Evolutionary conservation across 768 basidiomycete species (phyloP).

Genomic region (Hysterangium stoloniferum): DNA sequence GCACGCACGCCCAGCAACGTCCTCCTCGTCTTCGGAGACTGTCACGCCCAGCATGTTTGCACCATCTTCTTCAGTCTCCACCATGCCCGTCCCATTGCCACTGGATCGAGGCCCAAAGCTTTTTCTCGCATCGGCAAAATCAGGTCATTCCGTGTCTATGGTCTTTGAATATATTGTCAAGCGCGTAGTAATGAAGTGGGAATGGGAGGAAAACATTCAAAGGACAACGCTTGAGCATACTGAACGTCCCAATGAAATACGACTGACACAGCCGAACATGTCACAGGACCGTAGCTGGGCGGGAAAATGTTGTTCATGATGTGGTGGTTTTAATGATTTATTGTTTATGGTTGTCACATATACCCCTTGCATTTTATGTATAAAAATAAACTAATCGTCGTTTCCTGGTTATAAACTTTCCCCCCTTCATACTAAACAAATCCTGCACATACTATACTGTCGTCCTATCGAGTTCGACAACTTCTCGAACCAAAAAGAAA

Average conservation of each 20-base stretch:
- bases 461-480: too few relatives aligned
- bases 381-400: too few relatives aligned
- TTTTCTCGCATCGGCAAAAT: conserved; percentile 75
- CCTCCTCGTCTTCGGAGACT: conserved; percentile 39
- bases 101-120: conserved; percentile 52
- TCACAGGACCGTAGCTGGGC: background rate
- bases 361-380: too few relatives aligned
- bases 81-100: conserved; percentile 16
- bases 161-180: conserved; percentile 73
- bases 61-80: conserved; percentile 17
- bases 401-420: too few relatives aligned
- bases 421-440: too few relatives aligned
- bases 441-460: too few relatives aligned
- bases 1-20: too few relatives aligned
- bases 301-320: background rate
- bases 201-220: conserved; percentile 46
- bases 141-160: conserved; percentile 59
- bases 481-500: too few relatives aligned
- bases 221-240: background rate
- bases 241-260: conserved; percentile 1
- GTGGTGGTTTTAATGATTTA: too few relatives aligned
- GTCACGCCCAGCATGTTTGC: conserved; percentile 56
- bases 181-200: conserved; percentile 56
- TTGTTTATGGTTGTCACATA: too few relatives aligned
- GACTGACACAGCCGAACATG: background rate